A percentile compares a stretch with the other conserved stretches of the same genome.
phyloP scores from a whole-genome alignment of 805 yeast species.

The Ogataea methylovora region DNA sequence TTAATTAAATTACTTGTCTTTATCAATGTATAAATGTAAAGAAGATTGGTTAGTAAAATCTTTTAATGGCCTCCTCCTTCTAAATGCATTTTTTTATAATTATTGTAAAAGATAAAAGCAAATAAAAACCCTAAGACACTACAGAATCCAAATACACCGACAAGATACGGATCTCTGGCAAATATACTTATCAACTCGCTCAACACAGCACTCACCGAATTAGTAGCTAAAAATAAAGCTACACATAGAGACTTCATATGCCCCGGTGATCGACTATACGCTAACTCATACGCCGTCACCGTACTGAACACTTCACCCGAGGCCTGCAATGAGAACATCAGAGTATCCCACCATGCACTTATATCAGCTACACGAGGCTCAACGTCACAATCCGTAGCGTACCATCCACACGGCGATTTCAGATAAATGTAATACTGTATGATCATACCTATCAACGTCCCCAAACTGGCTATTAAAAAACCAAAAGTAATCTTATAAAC shows the following conservation, averaged over 20 bases:
- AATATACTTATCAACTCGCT: conserved; percentile 31
- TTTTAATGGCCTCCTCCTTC: too few species aligned
- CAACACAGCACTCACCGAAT: conserved; percentile 40
- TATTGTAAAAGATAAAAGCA: conserved; percentile 14
- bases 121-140: conserved; percentile 25
- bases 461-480: conserved; percentile 34
- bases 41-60: too few species aligned
- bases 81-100: conserved; percentile 11
- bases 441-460: conserved; percentile 41
- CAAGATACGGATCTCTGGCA: conserved; percentile 31
- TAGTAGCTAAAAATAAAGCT: conserved; percentile 31
- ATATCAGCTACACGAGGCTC: conserved; percentile 22
- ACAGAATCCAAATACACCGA: conserved; percentile 28
- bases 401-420: conserved; percentile 38
- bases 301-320: conserved; percentile 46
- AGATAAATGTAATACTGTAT: conserved; percentile 37
- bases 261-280: conserved; percentile 44
- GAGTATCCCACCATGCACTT: conserved; percentile 25
- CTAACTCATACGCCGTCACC: conserved; percentile 46
- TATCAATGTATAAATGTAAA: too few species aligned
- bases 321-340: conserved; percentile 36
- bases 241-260: conserved; percentile 43
- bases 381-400: conserved; percentile 15
- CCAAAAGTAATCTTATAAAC: conserved; percentile 39
- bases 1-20: too few species aligned